Conservation (phyloP, 805 yeast species). For the Maudiozyma serrabonitensis region DNA sequence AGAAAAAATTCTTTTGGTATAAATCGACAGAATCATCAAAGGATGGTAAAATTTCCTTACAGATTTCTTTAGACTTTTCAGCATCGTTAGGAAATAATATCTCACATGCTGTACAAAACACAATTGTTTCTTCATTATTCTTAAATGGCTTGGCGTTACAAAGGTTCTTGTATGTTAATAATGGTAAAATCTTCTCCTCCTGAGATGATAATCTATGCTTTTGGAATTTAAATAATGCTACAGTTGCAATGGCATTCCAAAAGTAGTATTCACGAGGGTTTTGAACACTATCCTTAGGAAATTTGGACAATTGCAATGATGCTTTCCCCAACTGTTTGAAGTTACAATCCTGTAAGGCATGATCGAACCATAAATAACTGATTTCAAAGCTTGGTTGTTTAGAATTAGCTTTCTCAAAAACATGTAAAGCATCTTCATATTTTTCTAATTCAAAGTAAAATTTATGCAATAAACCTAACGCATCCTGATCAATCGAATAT, state of each 20-base stretch:
- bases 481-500: conserved; percentile 39
- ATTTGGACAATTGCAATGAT: conserved; percentile 32
- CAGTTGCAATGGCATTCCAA: conserved; percentile 46
- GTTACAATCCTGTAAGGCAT: conserved; percentile 40
- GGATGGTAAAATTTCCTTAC: conserved; percentile 27
- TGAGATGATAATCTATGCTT: conserved; percentile 31
- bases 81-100: conserved; percentile 20
- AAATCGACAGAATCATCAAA: conserved; percentile 38
- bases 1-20: conserved; percentile 48
- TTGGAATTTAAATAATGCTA: conserved; percentile 35
- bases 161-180: conserved; percentile 50
- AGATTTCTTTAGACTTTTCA: conserved; percentile 30
- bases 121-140: conserved; percentile 57
- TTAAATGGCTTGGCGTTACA: conserved; percentile 42
- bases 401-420: conserved; percentile 50
- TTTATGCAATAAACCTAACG: conserved; percentile 39
- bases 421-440: conserved; percentile 34
- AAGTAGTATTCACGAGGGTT: conserved; percentile 31
- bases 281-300: conserved; percentile 6
- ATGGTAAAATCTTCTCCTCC: conserved; percentile 45
- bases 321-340: conserved; percentile 45
- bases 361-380: conserved; percentile 48
- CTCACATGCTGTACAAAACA: conserved; percentile 43
- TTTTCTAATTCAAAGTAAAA: conserved; percentile 35
- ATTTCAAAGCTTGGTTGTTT: conserved; percentile 44